Evolutionary conservation across 1,284 basidiomycete species (phyloP).

Genomic region (Ganoderma lingzhi): DNA sequence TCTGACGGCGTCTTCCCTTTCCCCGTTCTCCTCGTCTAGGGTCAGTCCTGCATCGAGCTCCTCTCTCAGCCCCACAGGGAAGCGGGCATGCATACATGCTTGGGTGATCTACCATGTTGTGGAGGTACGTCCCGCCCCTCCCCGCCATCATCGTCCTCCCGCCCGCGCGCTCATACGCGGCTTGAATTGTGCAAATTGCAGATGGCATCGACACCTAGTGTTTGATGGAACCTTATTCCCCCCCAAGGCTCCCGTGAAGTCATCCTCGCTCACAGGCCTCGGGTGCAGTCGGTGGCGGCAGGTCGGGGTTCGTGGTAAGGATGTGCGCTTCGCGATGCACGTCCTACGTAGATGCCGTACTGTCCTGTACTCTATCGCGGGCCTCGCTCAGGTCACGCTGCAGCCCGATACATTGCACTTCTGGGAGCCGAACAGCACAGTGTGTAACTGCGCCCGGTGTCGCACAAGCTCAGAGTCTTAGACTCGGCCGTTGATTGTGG

Average conservation of each 20-base stretch:
- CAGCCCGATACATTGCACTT: not conserved
- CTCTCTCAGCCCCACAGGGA: conserved; percentile 43
- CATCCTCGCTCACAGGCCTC: conserved; percentile 8
- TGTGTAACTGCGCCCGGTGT: conserved; percentile 6
- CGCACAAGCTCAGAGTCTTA: conserved; percentile 12
- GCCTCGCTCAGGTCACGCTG: conserved; percentile 4
- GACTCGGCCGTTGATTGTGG: not conserved
- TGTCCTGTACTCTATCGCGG: conserved; percentile 12
- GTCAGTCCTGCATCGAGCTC: conserved; percentile 41
- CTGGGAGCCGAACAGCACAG: conserved; percentile 2
- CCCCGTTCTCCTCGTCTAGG: conserved; percentile 10
- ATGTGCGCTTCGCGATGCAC: conserved; percentile 9
- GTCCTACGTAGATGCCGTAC: not conserved
- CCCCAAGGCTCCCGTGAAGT: conserved; percentile 12
- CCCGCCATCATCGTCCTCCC: not conserved
- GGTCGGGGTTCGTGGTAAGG: conserved; percentile 4
- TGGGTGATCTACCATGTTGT: conserved; percentile 39
- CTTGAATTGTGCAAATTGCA: conserved; percentile 8
- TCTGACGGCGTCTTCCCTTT: not conserved
- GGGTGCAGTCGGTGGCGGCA: conserved; percentile 16
- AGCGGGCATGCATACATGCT: conserved; percentile 40
- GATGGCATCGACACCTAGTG: conserved; percentile 28
- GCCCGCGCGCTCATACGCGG: not conserved
- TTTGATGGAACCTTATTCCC: conserved; percentile 20
- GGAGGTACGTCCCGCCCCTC: conserved; percentile 31